phyloP scores from a whole-genome alignment of 2,329 filamentous ascomycete genomes.

The Clonostachys byssicola region DNA sequence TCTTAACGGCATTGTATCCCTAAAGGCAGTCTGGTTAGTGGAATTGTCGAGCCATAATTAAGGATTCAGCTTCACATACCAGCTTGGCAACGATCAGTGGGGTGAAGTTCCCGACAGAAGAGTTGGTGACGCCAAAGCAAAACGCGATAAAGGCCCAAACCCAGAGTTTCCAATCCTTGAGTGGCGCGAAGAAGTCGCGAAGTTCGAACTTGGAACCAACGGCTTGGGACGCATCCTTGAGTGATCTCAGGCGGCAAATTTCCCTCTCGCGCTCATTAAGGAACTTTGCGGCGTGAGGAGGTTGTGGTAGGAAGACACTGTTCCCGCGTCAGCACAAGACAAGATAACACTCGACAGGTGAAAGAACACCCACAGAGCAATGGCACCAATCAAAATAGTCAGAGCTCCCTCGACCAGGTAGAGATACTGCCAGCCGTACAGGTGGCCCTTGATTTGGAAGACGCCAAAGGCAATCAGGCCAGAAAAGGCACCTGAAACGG shows the following conservation, averaged over 20 bases:
- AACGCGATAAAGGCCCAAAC: slow-evolving; percentile 49
- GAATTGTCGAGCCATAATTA: no score
- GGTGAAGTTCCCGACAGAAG: slow-evolving; percentile 48
- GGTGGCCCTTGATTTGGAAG: slow-evolving; percentile 36
- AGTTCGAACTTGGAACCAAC: slow-evolving; percentile 50
- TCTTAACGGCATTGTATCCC: slow-evolving; percentile 47
- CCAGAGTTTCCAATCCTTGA: slow-evolving; percentile 42
- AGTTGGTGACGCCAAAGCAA: slow-evolving; percentile 54
- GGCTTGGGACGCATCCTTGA: slow-evolving; percentile 66
- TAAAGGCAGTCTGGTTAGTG: no score
- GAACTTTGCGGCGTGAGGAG: slow-evolving; percentile 32
- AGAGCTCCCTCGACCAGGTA: slow-evolving; percentile 50
- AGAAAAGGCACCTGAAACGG: slow-evolving; percentile 59
- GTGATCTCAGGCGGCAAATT: slow-evolving; percentile 69
- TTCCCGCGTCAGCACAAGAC: slow-evolving; percentile 12
- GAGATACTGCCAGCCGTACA: slow-evolving; percentile 42
- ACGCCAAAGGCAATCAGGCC: slow-evolving; percentile 42
- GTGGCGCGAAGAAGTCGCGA: slow-evolving; percentile 44
- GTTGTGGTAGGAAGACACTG: slow-evolving; percentile 8
- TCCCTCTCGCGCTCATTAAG: slow-evolving; percentile 61
- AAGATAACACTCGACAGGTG: slow-evolving; percentile 7
- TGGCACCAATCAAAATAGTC: slow-evolving; percentile 35
- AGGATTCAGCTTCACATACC: neutral
- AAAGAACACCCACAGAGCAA: no score
- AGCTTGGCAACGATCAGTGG: slow-evolving; percentile 50